Evolutionary conservation across 2,329 filamentous ascomycete species (phyloP).

Genomic region (Apiospora hydei): DNA sequence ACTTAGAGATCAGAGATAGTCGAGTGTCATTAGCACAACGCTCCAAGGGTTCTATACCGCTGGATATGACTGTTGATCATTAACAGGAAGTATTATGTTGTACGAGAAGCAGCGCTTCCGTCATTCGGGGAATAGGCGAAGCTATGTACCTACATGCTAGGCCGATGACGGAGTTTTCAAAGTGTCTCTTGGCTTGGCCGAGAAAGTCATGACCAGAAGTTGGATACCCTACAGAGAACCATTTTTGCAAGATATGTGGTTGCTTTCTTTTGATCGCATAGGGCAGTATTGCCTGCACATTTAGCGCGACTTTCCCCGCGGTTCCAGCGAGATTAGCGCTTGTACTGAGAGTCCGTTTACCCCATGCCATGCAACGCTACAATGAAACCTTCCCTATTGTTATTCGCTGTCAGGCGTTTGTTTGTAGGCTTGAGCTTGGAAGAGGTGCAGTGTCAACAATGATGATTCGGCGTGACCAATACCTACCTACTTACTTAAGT

Average conservation of each 20-base stretch:
- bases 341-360: background rate
- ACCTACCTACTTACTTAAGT: too few species aligned
- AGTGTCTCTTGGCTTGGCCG: background rate
- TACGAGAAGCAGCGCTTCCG: too few species aligned
- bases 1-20: too few species aligned
- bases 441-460: background rate
- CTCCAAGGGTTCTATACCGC: too few species aligned
- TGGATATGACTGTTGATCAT: too few species aligned
- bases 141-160: background rate
- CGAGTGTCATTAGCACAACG: too few species aligned
- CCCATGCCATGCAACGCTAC: conserved; percentile 1
- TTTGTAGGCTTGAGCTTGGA: background rate
- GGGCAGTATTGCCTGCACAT: background rate
- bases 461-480: background rate
- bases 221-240: conserved; percentile 1
- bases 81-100: too few species aligned
- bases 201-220: background rate
- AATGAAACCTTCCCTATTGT: background rate
- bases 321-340: conserved; percentile 7
- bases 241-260: background rate
- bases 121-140: background rate
- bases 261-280: background rate
- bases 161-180: background rate
- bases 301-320: conserved; percentile 10
- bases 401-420: background rate